phyloP scores from a whole-genome alignment of 306 rosid genomes.

The Hylodesmum podocarpum region DNA sequence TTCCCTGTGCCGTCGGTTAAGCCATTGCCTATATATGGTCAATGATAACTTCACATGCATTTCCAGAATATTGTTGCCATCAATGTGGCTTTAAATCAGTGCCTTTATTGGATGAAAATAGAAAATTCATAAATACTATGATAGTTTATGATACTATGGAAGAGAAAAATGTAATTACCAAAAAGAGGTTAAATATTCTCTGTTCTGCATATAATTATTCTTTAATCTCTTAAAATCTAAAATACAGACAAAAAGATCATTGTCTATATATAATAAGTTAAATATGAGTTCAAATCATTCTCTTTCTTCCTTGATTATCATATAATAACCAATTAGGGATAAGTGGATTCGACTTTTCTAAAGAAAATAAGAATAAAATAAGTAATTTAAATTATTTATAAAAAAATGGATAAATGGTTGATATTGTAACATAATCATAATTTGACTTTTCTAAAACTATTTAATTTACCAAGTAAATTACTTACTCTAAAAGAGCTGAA shows the following conservation, averaged over 20 bases:
- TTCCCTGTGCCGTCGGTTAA: conserved; percentile 42
- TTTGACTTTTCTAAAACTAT: no score
- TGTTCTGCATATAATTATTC: not conserved
- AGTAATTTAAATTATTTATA: no score
- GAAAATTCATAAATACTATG: not conserved
- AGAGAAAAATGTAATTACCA: not conserved
- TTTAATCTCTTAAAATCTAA: not conserved
- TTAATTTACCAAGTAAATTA: no score
- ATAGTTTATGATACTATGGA: not conserved
- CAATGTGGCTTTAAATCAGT: conserved; percentile 11
- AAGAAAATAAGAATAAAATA: no score
- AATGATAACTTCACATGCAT: conserved; percentile 32
- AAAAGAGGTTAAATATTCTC: not conserved
- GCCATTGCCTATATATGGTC: conserved; percentile 28
- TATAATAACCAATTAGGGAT: not conserved
- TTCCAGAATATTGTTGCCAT: not conserved
- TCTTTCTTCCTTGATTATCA: not conserved
- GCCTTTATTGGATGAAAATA: not conserved
- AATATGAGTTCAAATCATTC: not conserved
- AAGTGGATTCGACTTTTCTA: no score
- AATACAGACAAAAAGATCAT: not conserved
- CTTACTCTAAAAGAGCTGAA: no score
- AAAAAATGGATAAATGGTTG: no score
- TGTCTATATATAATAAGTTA: not conserved
- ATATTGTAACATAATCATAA: no score